A percentile compares a stretch with the other conserved stretches of the same genome.
These are phyloP conservation scores for Nyssa sinensis DNA, from an alignment of 148 eudicot species.

Conservation along the genomic window DNA sequence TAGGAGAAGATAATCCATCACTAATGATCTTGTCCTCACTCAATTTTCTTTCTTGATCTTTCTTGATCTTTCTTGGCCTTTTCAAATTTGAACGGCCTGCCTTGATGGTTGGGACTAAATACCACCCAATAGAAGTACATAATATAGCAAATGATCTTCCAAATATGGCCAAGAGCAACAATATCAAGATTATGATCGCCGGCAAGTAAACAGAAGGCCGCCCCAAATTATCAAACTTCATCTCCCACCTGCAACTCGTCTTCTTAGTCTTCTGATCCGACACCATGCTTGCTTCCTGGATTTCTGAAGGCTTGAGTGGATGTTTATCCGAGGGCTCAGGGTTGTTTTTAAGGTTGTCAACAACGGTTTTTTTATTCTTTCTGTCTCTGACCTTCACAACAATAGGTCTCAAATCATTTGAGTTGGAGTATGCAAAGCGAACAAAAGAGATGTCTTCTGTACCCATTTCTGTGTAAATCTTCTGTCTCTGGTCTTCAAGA, in stretches of 20 bases:
- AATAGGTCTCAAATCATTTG: conserved; percentile 32
- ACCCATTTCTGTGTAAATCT: conserved; percentile 42
- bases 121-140: conserved; percentile 53
- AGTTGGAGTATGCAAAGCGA: conserved; percentile 34
- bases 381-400: conserved; percentile 25
- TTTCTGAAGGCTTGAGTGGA: not conserved
- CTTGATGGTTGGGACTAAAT: conserved; percentile 29
- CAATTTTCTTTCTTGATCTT: not conserved
- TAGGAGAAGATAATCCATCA: not conserved
- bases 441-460: conserved; percentile 40
- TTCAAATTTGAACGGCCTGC: not conserved
- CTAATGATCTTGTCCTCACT: not conserved
- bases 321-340: not conserved
- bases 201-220: conserved; percentile 9
- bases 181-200: conserved; percentile 29
- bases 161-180: conserved; percentile 37
- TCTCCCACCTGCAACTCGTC: not conserved
- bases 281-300: not conserved
- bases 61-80: conserved; percentile 4
- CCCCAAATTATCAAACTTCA: not conserved
- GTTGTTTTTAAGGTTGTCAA: not conserved
- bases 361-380: not conserved
- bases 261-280: not conserved
- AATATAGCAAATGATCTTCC: conserved; percentile 50
- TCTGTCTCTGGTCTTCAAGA: conserved; percentile 43